Percentiles rank a stretch among this genome's conserved stretches.
Conservation (phyloP, 2,329 filamentous ascomycete species). For the Aspergillus pseudoviridinutans region DNA sequence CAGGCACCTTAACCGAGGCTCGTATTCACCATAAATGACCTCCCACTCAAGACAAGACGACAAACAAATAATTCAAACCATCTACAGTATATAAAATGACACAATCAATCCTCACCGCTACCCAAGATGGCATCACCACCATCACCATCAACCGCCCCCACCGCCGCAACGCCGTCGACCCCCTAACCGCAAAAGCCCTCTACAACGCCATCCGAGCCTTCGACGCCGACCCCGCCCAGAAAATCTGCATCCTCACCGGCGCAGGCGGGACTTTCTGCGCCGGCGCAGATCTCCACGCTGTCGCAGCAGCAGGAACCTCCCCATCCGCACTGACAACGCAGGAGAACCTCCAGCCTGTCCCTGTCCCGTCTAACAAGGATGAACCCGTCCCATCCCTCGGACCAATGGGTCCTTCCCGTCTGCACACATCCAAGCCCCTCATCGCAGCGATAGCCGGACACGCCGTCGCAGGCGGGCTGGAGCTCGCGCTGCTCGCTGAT, state of each 20-base stretch:
- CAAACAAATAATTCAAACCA: too few relatives aligned
- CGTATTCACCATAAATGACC: background rate
- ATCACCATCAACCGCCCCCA: conserved; percentile 53
- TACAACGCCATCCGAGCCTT: conserved; percentile 48
- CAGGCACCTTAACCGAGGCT: background rate
- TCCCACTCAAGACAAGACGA: background rate
- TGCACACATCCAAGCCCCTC: conserved; percentile 50
- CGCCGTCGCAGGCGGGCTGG: conserved; percentile 53
- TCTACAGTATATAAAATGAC: background rate
- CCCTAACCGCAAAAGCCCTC: conserved; percentile 46
- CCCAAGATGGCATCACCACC: conserved; percentile 47
- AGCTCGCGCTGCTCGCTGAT: conserved; percentile 52
- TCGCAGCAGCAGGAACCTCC: conserved; percentile 30
- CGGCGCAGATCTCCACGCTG: conserved; percentile 50
- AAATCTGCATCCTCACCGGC: conserved; percentile 51
- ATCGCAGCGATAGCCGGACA: conserved; percentile 51
- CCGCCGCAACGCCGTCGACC: conserved; percentile 52
- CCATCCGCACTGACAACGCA: background rate
- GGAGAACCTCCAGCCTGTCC: background rate
- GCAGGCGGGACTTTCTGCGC: conserved; percentile 50
- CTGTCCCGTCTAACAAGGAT: background rate
- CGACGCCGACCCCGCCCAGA: conserved; percentile 49
- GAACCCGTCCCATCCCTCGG: background rate
- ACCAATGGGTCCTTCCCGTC: conserved; percentile 44
- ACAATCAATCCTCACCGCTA: conserved; percentile 7